These are phyloP conservation scores for Coelastrella sp. DNA, from an alignment of 139 green algal species.

Conservation along the genomic window DNA sequence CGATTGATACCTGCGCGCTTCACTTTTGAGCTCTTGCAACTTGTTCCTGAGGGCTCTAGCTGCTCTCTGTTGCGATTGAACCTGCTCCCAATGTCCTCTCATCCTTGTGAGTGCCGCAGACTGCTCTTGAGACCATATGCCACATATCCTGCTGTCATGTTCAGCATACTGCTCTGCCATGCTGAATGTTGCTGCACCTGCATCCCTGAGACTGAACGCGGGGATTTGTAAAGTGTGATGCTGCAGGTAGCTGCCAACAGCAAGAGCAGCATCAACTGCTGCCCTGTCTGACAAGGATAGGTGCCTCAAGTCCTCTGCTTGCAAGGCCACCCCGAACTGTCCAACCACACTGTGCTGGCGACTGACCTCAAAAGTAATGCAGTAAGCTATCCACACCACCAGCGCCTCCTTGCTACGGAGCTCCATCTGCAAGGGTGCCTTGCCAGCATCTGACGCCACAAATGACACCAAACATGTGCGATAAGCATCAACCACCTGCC, in stretches of 20 bases:
- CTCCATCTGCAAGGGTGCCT: constrained; percentile 50
- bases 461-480: constrained; percentile 24
- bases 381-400: constrained; percentile 61
- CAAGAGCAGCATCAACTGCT: constrained; percentile 53
- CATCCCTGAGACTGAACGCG: constrained; percentile 46
- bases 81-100: constrained; percentile 55
- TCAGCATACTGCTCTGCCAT: constrained; percentile 47
- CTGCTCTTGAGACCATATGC: constrained; percentile 41
- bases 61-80: constrained; percentile 53
- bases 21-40: background rate
- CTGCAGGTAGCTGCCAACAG: constrained; percentile 60
- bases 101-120: constrained; percentile 30
- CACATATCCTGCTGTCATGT: background rate
- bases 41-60: background rate
- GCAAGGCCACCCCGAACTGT: constrained; percentile 33
- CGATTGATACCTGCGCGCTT: background rate
- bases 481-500: constrained; percentile 53
- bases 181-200: constrained; percentile 42
- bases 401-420: constrained; percentile 61
- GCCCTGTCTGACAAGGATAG: constrained; percentile 56
- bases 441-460: constrained; percentile 8
- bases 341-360: background rate
- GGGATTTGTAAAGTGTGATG: background rate
- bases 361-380: constrained; percentile 42
- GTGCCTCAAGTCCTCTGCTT: constrained; percentile 57